Base-by-base conservation (phyloP, 2,329 filamentous ascomycete species). In the Lachnellula subtilissima region DNA sequence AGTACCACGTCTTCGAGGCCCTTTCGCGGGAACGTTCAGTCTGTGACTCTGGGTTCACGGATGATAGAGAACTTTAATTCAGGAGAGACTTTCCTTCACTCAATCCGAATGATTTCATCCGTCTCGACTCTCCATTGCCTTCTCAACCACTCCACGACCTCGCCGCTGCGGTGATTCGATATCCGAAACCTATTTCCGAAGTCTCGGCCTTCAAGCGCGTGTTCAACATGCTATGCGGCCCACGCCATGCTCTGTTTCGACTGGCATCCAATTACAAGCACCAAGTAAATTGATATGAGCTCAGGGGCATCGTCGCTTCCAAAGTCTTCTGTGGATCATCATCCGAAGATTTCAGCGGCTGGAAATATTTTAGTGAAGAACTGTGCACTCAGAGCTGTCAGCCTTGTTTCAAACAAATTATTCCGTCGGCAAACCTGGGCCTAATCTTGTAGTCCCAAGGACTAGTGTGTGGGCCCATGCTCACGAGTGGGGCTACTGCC, bases 361-460 rank as follows among this genome's bases (percentile, higher is more conserved):
- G 17, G 39, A 17, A 40, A 17, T n/a, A 40, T 11, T 17, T 40
- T 15, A 40, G 17, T 40, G 14, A 19, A 40, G 3, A 40, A 6
- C 0, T 4, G 17, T 19, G 17, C 15, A 15, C 8, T 17, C 15
- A 2, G 8, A 40, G 48, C 42, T 35, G 25, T 40, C 48, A 51
- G 12, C 48, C 14, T 47, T 47, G 49, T 55, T 55, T 51, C 48
- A 55, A 55, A 55, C 49, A 52, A 47, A 48, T 52, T 52, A 45
- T 17, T 51, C 48, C 48, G 49, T 42, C 40, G 17, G 49, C 32
- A 36, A 53, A 35, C 17, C 42, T 43, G 36, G 49, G 23, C 48
- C 23, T 32, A 47, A 28, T 19, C 17, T 42, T 17, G 19, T 32
- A 7, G 43, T 19, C 42, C 53, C 48, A 47, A 36, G 6, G 8